A percentile compares a stretch with the other conserved stretches of the same genome.
phyloP scores from a whole-genome alignment of 257 asterid genomes.

The Ehretia macrophylla region DNA sequence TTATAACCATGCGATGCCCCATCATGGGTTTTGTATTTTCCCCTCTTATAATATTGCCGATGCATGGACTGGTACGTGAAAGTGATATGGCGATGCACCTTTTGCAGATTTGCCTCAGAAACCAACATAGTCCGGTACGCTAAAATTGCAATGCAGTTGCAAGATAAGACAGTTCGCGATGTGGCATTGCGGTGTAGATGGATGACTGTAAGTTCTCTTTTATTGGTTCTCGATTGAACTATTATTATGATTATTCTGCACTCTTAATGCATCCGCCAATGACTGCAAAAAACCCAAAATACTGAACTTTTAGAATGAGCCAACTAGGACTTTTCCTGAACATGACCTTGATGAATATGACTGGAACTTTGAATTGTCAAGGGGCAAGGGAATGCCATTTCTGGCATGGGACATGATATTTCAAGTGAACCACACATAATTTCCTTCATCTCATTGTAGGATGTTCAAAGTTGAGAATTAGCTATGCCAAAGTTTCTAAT shows the following conservation, averaged over 20 bases:
- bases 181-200: slow-evolving; percentile 89
- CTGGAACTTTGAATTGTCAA: too few relatives aligned
- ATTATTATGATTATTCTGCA: neutral
- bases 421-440: too few relatives aligned
- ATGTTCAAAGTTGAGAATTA: too few relatives aligned
- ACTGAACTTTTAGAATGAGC: neutral
- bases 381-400: too few relatives aligned
- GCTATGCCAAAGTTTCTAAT: too few relatives aligned
- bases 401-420: too few relatives aligned
- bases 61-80: neutral
- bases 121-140: slow-evolving; percentile 53
- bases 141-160: slow-evolving; percentile 71
- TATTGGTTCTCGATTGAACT: neutral
- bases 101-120: slow-evolving; percentile 75
- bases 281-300: neutral
- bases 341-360: neutral
- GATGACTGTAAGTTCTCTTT: slow-evolving; percentile 69
- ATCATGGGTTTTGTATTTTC: too few relatives aligned
- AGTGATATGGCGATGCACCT: slow-evolving; percentile 6
- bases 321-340: neutral
- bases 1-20: too few relatives aligned
- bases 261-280: neutral
- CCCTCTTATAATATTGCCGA: neutral
- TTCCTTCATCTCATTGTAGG: too few relatives aligned
- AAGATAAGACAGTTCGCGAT: slow-evolving; percentile 91